Evolutionary conservation across 345 rosid species (phyloP).

Genomic region (Draba incana): DNA sequence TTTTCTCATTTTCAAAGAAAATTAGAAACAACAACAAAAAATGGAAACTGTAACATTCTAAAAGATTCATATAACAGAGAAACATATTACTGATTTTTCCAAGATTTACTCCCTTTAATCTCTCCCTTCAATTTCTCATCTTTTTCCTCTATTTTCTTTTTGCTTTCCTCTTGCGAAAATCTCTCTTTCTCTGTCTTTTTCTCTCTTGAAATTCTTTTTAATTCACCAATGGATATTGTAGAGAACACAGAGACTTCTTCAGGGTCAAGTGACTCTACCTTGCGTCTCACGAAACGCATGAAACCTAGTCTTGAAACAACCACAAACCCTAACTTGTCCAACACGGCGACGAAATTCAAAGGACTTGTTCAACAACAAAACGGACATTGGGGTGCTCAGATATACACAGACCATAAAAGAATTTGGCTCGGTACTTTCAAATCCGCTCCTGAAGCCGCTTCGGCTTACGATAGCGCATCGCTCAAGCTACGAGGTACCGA

Average conservation of each 20-base stretch:
- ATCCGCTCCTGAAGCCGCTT: slow-evolving; percentile 59
- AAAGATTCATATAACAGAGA: slow-evolving; percentile 21
- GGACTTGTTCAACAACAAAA: slow-evolving; percentile 62
- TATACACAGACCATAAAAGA: slow-evolving; percentile 55
- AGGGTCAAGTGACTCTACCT: slow-evolving; percentile 30
- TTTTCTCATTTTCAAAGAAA: background rate
- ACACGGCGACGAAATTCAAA: slow-evolving; percentile 44
- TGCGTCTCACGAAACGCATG: slow-evolving; percentile 14
- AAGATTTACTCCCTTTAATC: slow-evolving; percentile 39
- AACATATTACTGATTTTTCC: slow-evolving; percentile 33
- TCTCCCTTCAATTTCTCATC: slow-evolving; percentile 38
- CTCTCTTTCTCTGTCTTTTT: slow-evolving; percentile 1
- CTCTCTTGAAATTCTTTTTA: background rate
- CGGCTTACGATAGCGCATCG: slow-evolving; percentile 68
- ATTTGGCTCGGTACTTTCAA: slow-evolving; percentile 81
- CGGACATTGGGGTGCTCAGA: slow-evolving; percentile 76
- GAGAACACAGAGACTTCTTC: slow-evolving; percentile 39
- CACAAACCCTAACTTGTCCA: slow-evolving; percentile 10
- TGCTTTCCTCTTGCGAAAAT: background rate
- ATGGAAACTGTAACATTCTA: slow-evolving; percentile 42
- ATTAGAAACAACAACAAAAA: slow-evolving; percentile 18
- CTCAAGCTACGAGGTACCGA: slow-evolving; percentile 49
- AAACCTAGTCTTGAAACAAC: background rate
- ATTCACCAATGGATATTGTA: slow-evolving; percentile 38
- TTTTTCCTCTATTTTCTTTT: slow-evolving; percentile 15